phyloP scores from a whole-genome alignment of 2,329 filamentous ascomycete genomes.

The Fusarium goolgardi region DNA sequence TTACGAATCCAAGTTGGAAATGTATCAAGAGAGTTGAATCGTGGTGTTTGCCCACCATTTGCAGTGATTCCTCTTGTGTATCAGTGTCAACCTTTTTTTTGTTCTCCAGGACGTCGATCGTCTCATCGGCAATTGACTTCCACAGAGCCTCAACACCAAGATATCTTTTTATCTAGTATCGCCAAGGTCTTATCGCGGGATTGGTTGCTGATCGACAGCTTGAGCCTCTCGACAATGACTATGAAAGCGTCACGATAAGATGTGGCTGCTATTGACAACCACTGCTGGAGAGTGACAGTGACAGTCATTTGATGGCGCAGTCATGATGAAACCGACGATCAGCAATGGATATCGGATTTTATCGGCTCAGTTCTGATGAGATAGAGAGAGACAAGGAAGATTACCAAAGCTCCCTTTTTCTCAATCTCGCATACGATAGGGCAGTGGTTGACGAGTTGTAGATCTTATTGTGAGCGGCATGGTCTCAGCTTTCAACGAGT shows the following conservation, averaged over 20 bases:
- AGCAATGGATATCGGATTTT: constrained; percentile 15
- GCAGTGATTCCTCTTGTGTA: background rate
- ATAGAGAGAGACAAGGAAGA: background rate
- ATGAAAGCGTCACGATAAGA: constrained; percentile 27
- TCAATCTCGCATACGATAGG: constrained; percentile 9
- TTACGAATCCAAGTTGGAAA: background rate
- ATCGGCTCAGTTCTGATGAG: constrained; percentile 25
- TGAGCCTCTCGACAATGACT: constrained; percentile 9
- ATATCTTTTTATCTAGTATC: background rate
- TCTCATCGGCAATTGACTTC: constrained; percentile 29
- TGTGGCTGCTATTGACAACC: constrained; percentile 6
- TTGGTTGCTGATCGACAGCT: constrained; percentile 17
- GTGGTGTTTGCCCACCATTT: constrained; percentile 16
- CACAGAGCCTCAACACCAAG: constrained; percentile 40
- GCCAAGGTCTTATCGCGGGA: constrained; percentile 21
- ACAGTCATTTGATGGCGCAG: constrained; percentile 10
- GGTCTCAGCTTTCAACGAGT: constrained; percentile 23
- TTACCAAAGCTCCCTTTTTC: background rate
- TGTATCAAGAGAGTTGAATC: background rate
- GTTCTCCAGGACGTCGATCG: constrained; percentile 9
- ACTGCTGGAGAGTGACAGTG: background rate
- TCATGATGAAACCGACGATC: constrained; percentile 28
- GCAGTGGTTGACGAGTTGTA: constrained; percentile 20
- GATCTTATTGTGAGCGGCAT: constrained; percentile 30
- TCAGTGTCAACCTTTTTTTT: background rate